These are phyloP conservation scores for Vaccinium corymbosum DNA, from an alignment of 148 eudicot genomes.

Conservation along the genomic window DNA sequence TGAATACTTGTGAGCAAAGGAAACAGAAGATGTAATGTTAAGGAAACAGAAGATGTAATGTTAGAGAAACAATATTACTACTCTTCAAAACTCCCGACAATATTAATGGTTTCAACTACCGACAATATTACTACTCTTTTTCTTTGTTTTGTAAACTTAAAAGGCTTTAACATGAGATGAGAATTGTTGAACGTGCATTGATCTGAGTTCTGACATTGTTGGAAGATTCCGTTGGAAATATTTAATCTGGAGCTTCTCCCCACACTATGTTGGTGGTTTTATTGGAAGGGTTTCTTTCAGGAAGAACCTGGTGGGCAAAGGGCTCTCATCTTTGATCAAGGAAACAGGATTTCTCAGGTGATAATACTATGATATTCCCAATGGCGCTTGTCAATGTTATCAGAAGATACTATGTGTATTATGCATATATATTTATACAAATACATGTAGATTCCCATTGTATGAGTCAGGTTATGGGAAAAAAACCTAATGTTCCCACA, in stretches of 20 bases:
- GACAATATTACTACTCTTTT: not conserved
- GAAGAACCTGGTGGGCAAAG: conserved; percentile 99
- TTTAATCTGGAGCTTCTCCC: not conserved
- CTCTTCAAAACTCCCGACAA: not conserved
- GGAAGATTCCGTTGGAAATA: not conserved
- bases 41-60: not conserved
- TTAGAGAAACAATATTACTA: too few species aligned
- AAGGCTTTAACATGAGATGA: not conserved
- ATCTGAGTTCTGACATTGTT: not conserved
- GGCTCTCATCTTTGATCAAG: conserved; percentile 96
- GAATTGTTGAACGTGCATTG: not conserved
- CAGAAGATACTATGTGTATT: too few species aligned
- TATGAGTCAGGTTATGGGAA: not conserved
- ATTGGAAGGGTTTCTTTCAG: conserved; percentile 33
- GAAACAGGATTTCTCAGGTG: conserved; percentile 97
- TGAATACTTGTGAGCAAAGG: not conserved
- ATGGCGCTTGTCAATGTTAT: not conserved
- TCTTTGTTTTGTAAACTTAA: not conserved
- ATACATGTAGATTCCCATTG: not conserved
- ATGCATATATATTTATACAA: too few species aligned
- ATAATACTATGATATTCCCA: not conserved
- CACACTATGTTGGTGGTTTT: not conserved
- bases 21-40: not conserved
- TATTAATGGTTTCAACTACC: not conserved
- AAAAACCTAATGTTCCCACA: conserved; percentile 10